Evolutionary conservation across 2,329 filamentous ascomycete species (phyloP), one percentile per base, ranked within the genome.

Genomic region (Dactylellina sp.): DNA sequence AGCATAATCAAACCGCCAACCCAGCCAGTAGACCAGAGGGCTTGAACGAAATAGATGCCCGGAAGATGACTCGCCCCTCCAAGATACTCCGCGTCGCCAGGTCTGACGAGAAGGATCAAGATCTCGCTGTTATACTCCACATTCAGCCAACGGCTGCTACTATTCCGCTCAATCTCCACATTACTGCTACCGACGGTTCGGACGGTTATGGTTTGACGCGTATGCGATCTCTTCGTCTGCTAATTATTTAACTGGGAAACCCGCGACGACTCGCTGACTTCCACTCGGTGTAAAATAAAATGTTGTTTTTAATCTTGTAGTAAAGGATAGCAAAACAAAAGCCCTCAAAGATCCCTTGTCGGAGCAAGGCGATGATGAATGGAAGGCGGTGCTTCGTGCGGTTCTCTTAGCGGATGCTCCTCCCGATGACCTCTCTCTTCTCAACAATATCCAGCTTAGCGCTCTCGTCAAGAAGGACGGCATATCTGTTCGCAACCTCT

Each of bases 301-400:
- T 9, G 5, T 9, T 32, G 5, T 32, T 32, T 9, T 32, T 28
- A 2, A 32, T 16, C 42, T 46, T 5, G 4, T 18, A 68, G 62
- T 75, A 3, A 75, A 75, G 50, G 71, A 75, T 24, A 66, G 62
- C 56, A 75, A 75, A 52, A 62, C 62, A 4, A 75, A 59, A 37
- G 35, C 49, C 2, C 56, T 68, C 22, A 75, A 75, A 42, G 71
- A 75, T 40, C 11, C 62, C 16, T 62, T 62, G 16, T 68, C 62
- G 1, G 71, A 75, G 20, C 71, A 68, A 22, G 50, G 28, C 24
- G 71, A 75, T 24, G 71, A 75, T 9, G 71, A 75, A n/a, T 75
- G 71, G 71, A 75, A 75, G 40, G 59, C 71, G 7, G 71, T 75
- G 1, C 62, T 75, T 14, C 28, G 71, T 14, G 71, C 56, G 6